phyloP scores from a whole-genome alignment of 768 basidiomycete species.

The Mycena venus region DNA sequence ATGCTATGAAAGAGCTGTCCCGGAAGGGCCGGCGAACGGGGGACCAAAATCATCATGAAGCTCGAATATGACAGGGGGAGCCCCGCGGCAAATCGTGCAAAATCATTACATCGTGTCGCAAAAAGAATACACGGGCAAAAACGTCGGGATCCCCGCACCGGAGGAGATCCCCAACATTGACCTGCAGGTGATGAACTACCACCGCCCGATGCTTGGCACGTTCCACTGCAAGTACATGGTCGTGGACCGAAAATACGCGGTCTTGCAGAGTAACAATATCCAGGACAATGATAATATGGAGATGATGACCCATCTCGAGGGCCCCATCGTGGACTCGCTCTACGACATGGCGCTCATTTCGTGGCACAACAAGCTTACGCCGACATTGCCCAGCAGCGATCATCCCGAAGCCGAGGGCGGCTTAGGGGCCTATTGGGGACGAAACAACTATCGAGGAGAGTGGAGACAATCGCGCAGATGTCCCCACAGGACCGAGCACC shows the following conservation, averaged over 20 bases:
- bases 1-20: conserved; percentile 67
- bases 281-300: conserved; percentile 59
- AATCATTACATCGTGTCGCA: conserved; percentile 63
- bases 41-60: conserved; percentile 70
- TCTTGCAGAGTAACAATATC: conserved; percentile 78
- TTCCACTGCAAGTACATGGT: conserved; percentile 82
- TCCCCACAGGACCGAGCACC: conserved; percentile 25
- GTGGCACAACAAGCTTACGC: conserved; percentile 65
- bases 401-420: conserved; percentile 42
- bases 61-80: conserved; percentile 80
- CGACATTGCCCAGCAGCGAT: conserved; percentile 58
- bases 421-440: conserved; percentile 58
- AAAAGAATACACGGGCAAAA: conserved; percentile 56
- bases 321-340: conserved; percentile 75
- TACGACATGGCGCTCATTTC: conserved; percentile 78
- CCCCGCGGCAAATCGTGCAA: conserved; percentile 59
- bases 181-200: conserved; percentile 72
- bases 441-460: conserved; percentile 25
- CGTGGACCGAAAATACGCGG: conserved; percentile 75
- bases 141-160: conserved; percentile 64
- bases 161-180: conserved; percentile 72
- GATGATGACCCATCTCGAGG: conserved; percentile 66
- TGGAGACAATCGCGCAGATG: conserved; percentile 20
- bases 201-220: conserved; percentile 62
- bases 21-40: conserved; percentile 57